Base-by-base conservation (phyloP, 1,139 yeast genomes). In the Yamadazyma friedrichii region DNA sequence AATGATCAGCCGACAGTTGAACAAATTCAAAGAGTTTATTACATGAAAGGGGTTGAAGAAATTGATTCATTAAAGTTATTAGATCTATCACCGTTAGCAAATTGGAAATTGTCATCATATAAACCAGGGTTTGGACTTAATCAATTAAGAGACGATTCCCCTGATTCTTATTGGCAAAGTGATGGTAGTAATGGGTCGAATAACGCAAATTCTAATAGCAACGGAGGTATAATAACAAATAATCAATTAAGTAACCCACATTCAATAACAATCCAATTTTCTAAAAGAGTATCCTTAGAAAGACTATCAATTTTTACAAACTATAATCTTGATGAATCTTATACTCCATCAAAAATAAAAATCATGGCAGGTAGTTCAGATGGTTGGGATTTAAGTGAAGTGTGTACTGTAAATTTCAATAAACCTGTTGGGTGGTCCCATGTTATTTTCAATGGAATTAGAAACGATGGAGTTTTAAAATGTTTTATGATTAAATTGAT, bases 351-450 rank as follows among this genome's bases (percentile, higher is more conserved):
- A 17, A 74, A 76, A 45, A 76, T 94, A 31, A 68, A 74, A 25
- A 70, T 93, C 1, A 67, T 78, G 56, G 91, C 95, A 0, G 99
- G 99, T 0, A 82, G 85, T 22, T 91, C 95, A 3, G 75, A 70
- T 47, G 83, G 84, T 15, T 88, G 89, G 67, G 96, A 91, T 58
- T 68, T 89, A 43, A 75, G 80, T 34, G 88, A 84, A 50, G 95
- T 91, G 31, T 76, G 84, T 31, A 72, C 80, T 0, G 74, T 84
- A 17, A 82, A 77, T 39, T 74, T 91, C 42, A 68, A 72, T 39
- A 83, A 84, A 50, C 94, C 96, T 1, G 74, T 78, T 15, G 98
- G 98, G 0, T 94, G 98, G 98, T 77, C 80, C 10, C 85, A 84
- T 52, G 67, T 91, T 10, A 73, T 75, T 3, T 84, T 89, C 59